Percentiles rank a stretch among this genome's conserved stretches.
Conservation (phyloP, 1,139 yeast species). For the Kodamaea derodonti region DNA sequence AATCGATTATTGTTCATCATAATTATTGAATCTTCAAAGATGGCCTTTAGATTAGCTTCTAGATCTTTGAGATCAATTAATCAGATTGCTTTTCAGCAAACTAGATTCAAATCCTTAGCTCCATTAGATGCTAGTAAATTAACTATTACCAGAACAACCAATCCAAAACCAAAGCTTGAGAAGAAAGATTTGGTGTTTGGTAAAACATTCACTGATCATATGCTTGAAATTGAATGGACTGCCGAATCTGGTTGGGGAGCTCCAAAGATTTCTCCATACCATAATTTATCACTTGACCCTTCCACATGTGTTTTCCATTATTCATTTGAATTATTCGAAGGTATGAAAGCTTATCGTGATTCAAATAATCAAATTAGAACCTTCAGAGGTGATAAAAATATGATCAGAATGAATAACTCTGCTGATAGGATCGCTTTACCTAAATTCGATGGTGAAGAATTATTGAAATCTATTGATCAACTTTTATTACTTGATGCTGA, state of each 20-base stretch:
- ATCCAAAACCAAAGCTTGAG: constrained; percentile 66
- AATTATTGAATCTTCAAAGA: not conserved
- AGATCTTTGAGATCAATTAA: constrained; percentile 1
- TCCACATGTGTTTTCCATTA: constrained; percentile 26
- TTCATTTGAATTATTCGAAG: constrained; percentile 27
- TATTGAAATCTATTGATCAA: constrained; percentile 31
- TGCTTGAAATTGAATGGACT: constrained; percentile 38
- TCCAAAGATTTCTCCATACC: constrained; percentile 36
- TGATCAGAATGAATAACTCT: constrained; percentile 36
- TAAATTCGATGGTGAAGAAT: constrained; percentile 33
- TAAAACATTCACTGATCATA: constrained; percentile 66
- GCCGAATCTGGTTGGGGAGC: constrained; percentile 33
- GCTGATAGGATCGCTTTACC: constrained; percentile 38
- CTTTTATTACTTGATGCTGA: constrained; percentile 31
- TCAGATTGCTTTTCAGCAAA: not conserved
- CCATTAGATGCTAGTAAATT: constrained; percentile 71
- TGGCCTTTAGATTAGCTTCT: constrained; percentile 7
- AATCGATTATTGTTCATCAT: too few species aligned
- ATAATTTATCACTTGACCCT: constrained; percentile 27
- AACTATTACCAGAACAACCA: constrained; percentile 49
- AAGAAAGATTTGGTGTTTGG: constrained; percentile 83
- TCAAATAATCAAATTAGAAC: constrained; percentile 30
- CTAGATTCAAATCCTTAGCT: constrained; percentile 20
- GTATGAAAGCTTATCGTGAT: constrained; percentile 28
- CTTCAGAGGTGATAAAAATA: constrained; percentile 39